Base-by-base conservation (phyloP, 257 asterid species). In the Fraxinus excelsior region DNA sequence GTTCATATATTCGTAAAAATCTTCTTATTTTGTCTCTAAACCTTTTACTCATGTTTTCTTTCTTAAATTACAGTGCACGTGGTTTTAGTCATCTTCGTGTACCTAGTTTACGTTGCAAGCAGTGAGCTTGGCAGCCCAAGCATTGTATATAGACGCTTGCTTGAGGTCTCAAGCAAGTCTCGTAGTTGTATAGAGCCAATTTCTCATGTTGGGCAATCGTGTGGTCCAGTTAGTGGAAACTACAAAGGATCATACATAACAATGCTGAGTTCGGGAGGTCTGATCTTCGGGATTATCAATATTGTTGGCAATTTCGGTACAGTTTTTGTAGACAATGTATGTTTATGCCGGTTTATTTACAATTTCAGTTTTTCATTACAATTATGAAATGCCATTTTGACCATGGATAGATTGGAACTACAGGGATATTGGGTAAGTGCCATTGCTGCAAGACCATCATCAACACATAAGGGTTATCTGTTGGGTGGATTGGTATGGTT, bases 371-470 rank as follows among this genome's bases (percentile, higher is more conserved):
- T 3, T 10, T 21, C 23, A 40, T 70, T 28, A 70, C 29, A 5
- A 25, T 14, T 25, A 40, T 10, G 60, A 4, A 29, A 34, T 44
- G 35, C 38, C 18, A 11, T n/a, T 74, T 3, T 42, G 29, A 75
- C 19, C 28, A 78, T 67, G 0, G 29, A 40, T 5, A 0, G 13
- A 11, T 53, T 35, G n/a, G 32, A 73, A 51, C 37, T 66, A 25
- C 73, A 94, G 97, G 97, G 97, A 13, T 94, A 92, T 71, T 92
- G 98, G 98, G 92, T 91, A 42, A 94, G 97, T 70, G 98, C 98
- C 19, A 92, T 92, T 76, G 98, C 98, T 53, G 98, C 97, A 26
- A 92, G 97, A 56, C 97, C 98, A 69, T 92, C 98, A 67, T 94
- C 98, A 40, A 94, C 98, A 31, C 97, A 94, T 76, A 92, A 91